Evolutionary conservation across 2,329 filamentous ascomycete genomes (phyloP), one percentile per base, ranked within the genome.

Genomic region (Coniochaeta sp.): DNA sequence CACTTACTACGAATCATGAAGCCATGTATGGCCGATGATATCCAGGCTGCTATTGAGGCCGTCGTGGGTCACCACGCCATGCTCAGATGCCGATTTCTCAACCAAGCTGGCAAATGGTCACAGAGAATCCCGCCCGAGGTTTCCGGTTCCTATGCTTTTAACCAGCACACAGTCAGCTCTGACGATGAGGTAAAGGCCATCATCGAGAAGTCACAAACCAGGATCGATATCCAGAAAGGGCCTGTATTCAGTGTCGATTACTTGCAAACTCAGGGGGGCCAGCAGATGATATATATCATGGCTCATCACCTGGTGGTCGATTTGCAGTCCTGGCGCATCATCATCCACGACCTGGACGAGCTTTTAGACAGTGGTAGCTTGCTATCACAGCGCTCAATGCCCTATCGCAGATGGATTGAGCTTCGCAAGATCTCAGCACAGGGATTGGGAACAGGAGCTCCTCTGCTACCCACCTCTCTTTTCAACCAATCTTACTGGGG

Each of bases 281-380:
- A 73, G 61, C 79, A 82, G 58, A 69, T 79, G 59, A 64, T 84
- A 1, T 82, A 79, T 62, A 67, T 84, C 11, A 73, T 75, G 0
- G 79, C 80, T 0, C 81, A 84, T 61, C 80, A 82, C 57, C 72
- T 83, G 3, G 79, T 79, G 1, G 75, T 82, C 14, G 81, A 84
- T 59, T 66, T 79, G 11, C 72, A 73, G 7, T 83, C 80, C 0
- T 83, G 81, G 81, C 73, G 76, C 16, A 72, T 81, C 58, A 74
- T 84, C 22, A 70, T 79, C 4, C 73, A 77, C 17, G 81, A 83
- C 57, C 64, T 83, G 24, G 79, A 83, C 57, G 77, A 80, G 61
- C 66, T 83, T 1, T 68, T 84, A 0, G 73, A 71, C 17, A 71
- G 73, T 26, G 78, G 79, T 2, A 76, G 72, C 50, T 68, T 82